phyloP scores from a whole-genome alignment of 2,329 filamentous ascomycete species.

The Fusarium sp. region DNA sequence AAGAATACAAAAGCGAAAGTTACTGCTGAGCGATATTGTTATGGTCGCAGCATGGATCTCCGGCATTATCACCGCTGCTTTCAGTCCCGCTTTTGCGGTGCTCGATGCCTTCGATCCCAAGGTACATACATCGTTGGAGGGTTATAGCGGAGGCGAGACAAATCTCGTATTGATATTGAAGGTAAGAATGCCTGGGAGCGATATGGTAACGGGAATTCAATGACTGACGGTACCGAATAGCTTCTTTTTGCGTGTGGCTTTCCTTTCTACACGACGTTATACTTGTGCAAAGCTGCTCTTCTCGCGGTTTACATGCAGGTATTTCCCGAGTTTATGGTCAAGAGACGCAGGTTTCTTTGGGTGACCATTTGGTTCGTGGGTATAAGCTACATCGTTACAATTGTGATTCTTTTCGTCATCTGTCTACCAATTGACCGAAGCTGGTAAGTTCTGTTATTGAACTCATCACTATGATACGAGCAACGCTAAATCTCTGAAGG shows the following conservation, averaged over 20 bases:
- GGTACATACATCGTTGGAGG: constrained; percentile 17
- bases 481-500: not conserved
- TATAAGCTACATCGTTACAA: not conserved
- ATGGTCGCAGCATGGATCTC: constrained; percentile 41
- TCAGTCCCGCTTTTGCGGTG: constrained; percentile 14
- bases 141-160: constrained; percentile 8
- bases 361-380: constrained; percentile 6
- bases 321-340: constrained; percentile 32
- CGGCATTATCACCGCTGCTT: constrained; percentile 16
- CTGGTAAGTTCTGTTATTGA: constrained; percentile 7
- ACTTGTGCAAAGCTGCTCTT: constrained; percentile 42
- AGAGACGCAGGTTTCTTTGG: constrained; percentile 31
- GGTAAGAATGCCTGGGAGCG: constrained; percentile 1
- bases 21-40: constrained; percentile 32
- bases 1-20: constrained; percentile 22
- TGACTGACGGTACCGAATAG: not conserved
- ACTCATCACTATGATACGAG: accelerated
- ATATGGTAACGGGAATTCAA: accelerated
- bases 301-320: constrained; percentile 35
- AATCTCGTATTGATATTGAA: constrained; percentile 16
- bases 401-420: constrained; percentile 2
- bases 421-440: constrained; percentile 19
- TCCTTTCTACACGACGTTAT: constrained; percentile 44
- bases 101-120: constrained; percentile 28
- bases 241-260: constrained; percentile 30